A percentile compares a stretch with the other conserved stretches of the same genome.
These are phyloP conservation scores for Yarrowia osloensis DNA, from an alignment of 805 yeast species.

Conservation along the genomic window DNA sequence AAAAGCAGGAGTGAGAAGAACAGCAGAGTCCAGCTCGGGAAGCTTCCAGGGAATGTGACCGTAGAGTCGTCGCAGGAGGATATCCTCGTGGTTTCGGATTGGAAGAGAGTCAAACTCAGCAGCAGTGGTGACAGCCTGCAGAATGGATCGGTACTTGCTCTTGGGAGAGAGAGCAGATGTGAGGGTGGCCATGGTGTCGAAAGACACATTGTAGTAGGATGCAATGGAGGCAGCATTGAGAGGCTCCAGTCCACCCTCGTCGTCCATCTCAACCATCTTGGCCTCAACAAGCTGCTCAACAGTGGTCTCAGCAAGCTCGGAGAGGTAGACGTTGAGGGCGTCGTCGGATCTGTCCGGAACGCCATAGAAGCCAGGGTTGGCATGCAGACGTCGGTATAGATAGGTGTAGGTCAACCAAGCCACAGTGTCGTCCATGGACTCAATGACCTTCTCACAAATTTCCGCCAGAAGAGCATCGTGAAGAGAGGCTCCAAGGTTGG, in stretches of 20 bases:
- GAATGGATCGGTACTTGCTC: slow-evolving; percentile 59
- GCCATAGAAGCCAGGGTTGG: slow-evolving; percentile 90
- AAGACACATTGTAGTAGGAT: slow-evolving; percentile 67
- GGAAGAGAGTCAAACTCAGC: slow-evolving; percentile 71
- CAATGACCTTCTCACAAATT: slow-evolving; percentile 64
- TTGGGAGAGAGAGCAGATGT: slow-evolving; percentile 52
- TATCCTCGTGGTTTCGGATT: slow-evolving; percentile 62
- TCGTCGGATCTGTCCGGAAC: slow-evolving; percentile 60
- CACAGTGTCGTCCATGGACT: slow-evolving; percentile 76
- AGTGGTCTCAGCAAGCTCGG: slow-evolving; percentile 76
- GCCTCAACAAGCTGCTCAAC: slow-evolving; percentile 60
- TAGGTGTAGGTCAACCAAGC: slow-evolving; percentile 88
- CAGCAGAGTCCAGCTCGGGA: slow-evolving; percentile 38
- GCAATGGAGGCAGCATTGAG: slow-evolving; percentile 73
- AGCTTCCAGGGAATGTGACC: slow-evolving; percentile 64
- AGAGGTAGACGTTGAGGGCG: slow-evolving; percentile 78
- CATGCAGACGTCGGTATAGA: slow-evolving; percentile 75
- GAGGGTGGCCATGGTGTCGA: slow-evolving; percentile 66
- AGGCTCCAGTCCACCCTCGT: slow-evolving; percentile 52
- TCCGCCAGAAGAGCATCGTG: slow-evolving; percentile 74
- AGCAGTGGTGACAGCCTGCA: slow-evolving; percentile 68
- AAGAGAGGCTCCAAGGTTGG: slow-evolving; percentile 58
- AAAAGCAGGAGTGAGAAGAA: slow-evolving; percentile 54
- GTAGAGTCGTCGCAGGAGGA: slow-evolving; percentile 53
- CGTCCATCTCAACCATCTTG: slow-evolving; percentile 61